These are phyloP conservation scores for Vicia villosa DNA, from an alignment of 306 rosid genomes.

Conservation along the genomic window DNA sequence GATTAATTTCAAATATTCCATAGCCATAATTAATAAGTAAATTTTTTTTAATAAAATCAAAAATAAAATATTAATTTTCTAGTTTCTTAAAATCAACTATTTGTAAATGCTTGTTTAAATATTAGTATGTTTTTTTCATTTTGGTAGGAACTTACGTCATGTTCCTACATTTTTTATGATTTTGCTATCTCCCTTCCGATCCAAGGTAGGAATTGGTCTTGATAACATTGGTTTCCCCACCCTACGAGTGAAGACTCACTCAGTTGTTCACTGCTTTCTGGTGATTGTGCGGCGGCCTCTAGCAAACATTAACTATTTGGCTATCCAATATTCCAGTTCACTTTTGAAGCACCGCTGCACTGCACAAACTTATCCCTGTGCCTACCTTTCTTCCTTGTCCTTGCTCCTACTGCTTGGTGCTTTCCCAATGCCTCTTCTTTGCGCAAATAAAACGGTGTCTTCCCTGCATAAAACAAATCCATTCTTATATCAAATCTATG, in stretches of 20 bases:
- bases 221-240: not conserved
- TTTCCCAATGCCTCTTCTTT: not conserved
- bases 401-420: not conserved
- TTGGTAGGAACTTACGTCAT: not conserved
- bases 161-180: not conserved
- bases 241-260: not conserved
- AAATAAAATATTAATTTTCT: not conserved
- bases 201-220: not conserved
- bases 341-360: not conserved
- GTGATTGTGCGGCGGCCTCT: not conserved
- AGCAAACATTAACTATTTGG: not conserved
- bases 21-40: not conserved
- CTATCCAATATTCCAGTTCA: not conserved
- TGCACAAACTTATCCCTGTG: not conserved
- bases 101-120: not conserved
- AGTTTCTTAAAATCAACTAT: not conserved
- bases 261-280: not conserved
- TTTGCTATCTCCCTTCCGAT: constrained; percentile 10
- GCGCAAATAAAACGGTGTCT: not conserved
- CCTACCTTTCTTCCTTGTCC: not conserved
- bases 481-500: not conserved
- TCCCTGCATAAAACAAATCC: not conserved
- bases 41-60: not conserved
- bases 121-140: not conserved
- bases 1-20: not conserved